phyloP scores from a whole-genome alignment of 2,329 filamentous ascomycete species.

The Chaetomiaceae sp. region DNA sequence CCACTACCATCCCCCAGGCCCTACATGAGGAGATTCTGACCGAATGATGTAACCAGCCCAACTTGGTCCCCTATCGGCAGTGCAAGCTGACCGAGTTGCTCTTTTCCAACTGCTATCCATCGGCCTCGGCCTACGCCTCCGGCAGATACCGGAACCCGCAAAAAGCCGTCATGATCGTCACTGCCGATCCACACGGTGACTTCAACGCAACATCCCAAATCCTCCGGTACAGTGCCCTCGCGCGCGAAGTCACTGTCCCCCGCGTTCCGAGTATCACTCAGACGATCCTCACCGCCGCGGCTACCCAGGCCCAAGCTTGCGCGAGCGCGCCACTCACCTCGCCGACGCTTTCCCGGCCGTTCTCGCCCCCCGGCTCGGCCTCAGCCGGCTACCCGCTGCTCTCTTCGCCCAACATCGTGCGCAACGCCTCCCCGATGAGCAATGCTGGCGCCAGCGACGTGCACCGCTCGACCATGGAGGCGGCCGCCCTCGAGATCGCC shows the following conservation, averaged over 20 bases:
- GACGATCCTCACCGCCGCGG: constrained; percentile 51
- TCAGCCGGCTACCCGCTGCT: constrained; percentile 21
- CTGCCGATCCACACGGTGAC: constrained; percentile 86
- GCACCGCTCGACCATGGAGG: constrained; percentile 71
- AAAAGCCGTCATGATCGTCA: constrained; percentile 92
- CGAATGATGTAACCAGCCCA: constrained; percentile 52
- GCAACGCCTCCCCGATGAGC: constrained; percentile 39
- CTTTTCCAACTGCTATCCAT: constrained; percentile 84
- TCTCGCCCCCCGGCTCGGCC: constrained; percentile 36
- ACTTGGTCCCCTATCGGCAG: constrained; percentile 72
- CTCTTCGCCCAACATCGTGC: constrained; percentile 25
- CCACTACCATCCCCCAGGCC: no score
- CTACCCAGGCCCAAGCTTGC: constrained; percentile 26
- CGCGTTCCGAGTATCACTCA: constrained; percentile 78
- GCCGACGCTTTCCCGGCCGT: constrained; percentile 36
- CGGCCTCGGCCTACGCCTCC: constrained; percentile 43
- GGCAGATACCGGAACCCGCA: constrained; percentile 63
- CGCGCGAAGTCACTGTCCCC: constrained; percentile 86
- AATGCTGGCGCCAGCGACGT: constrained; percentile 37
- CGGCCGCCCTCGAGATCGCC: constrained; percentile 74
- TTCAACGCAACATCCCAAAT: constrained; percentile 98
- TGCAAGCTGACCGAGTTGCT: constrained; percentile 81
- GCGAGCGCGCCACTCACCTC: constrained; percentile 29
- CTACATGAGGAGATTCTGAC: no score
- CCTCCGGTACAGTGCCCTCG: constrained; percentile 86